Percentiles rank a stretch among this genome's conserved stretches.
Conservation (phyloP, 306 rosid species). For the Arachis stenosperma region DNA sequence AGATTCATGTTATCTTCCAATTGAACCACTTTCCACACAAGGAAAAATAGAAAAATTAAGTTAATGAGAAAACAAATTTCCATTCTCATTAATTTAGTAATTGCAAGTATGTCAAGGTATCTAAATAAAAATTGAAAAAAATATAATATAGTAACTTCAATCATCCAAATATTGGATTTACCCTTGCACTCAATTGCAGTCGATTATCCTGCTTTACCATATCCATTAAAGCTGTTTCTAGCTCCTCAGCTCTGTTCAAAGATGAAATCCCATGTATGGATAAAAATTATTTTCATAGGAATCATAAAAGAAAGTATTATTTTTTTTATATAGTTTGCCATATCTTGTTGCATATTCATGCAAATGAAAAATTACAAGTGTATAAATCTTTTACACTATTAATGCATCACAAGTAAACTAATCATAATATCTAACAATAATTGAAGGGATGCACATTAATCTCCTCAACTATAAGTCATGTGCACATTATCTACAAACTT, state of each 20-base stretch:
- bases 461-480: too few relatives aligned
- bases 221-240: constrained; percentile 94
- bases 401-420: too few relatives aligned
- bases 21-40: constrained; percentile 22
- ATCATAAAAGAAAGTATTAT: too few relatives aligned
- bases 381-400: too few relatives aligned
- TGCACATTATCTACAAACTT: too few relatives aligned
- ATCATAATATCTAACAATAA: constrained; percentile 8
- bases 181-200: constrained; percentile 81
- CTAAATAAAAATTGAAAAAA: constrained; percentile 2
- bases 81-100: constrained; percentile 29
- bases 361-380: too few relatives aligned
- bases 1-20: constrained; percentile 30
- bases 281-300: constrained; percentile 33
- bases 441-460: neutral
- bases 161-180: constrained; percentile 48
- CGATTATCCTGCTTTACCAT: constrained; percentile 84
- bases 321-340: too few relatives aligned
- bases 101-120: constrained; percentile 3
- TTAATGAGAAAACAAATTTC: constrained; percentile 16
- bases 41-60: constrained; percentile 14
- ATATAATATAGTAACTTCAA: constrained; percentile 32
- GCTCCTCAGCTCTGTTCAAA: constrained; percentile 84
- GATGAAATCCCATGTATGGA: constrained; percentile 37
- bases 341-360: neutral